Conservation (phyloP, 2,329 filamentous ascomycete genomes). For the Colletotrichum musicola region DNA sequence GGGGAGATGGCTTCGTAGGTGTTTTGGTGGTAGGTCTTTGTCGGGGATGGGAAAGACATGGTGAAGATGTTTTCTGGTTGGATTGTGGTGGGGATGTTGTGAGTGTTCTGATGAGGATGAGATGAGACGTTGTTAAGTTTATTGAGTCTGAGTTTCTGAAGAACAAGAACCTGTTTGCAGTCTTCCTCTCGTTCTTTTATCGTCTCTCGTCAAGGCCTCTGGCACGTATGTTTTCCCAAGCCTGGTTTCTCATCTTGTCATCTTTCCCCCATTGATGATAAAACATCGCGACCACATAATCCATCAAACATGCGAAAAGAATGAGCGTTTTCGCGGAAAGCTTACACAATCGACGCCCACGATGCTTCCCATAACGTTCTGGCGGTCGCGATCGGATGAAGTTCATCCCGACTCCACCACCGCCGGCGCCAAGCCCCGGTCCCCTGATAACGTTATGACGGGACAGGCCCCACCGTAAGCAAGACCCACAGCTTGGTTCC, state of each 20-base stretch:
- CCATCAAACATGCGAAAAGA: background rate
- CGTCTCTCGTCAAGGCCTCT: too few species aligned
- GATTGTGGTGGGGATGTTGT: accelerated
- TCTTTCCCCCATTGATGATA: background rate
- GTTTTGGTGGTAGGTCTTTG: slow-evolving; percentile 36
- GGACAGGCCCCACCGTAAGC: background rate
- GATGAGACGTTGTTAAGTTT: background rate
- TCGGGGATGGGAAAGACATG: slow-evolving; percentile 41
- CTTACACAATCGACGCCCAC: background rate
- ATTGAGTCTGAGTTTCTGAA: too few species aligned
- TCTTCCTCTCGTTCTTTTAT: too few species aligned
- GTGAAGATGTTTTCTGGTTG: background rate
- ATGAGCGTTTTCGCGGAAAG: background rate
- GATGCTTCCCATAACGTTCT: background rate
- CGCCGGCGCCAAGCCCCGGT: background rate
- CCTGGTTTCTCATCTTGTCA: background rate
- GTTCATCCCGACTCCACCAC: background rate
- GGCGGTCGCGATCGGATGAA: background rate
- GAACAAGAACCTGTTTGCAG: too few species aligned
- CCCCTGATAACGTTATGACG: background rate
- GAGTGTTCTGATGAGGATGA: background rate
- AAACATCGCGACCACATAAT: background rate
- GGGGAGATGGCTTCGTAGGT: slow-evolving; percentile 47
- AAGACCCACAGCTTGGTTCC: background rate
- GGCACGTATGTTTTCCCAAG: too few species aligned